phyloP scores from a whole-genome alignment of 441 rosid species.

The Adansonia madagascariensis region DNA sequence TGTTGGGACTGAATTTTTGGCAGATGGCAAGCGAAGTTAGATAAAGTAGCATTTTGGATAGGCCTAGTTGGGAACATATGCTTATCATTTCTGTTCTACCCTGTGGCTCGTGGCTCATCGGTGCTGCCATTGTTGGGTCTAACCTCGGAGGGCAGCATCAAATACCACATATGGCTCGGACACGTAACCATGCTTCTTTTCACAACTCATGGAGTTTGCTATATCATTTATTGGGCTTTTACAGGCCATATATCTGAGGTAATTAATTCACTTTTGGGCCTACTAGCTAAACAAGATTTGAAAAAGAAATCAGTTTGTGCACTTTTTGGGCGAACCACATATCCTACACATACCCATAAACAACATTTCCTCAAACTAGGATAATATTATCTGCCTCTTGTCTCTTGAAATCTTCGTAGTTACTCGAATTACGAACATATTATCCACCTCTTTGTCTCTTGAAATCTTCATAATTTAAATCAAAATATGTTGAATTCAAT shows the following conservation, averaged over 20 bases:
- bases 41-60: constrained; percentile 31
- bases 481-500: too few relatives aligned
- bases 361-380: not conserved
- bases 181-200: constrained; percentile 55
- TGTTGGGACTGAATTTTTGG: not conserved
- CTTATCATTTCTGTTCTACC: constrained; percentile 59
- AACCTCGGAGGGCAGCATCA: constrained; percentile 67
- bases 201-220: constrained; percentile 56
- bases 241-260: constrained; percentile 44
- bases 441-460: not conserved
- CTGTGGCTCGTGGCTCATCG: constrained; percentile 65
- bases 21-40: constrained; percentile 59
- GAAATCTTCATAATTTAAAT: too few relatives aligned
- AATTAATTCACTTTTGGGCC: not conserved
- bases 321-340: not conserved
- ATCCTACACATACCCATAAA: too few relatives aligned
- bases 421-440: too few relatives aligned
- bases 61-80: constrained; percentile 59
- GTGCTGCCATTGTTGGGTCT: constrained; percentile 58
- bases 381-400: too few relatives aligned
- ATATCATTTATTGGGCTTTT: constrained; percentile 42
- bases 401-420: too few relatives aligned
- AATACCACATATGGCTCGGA: constrained; percentile 72
- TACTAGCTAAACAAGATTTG: not conserved
- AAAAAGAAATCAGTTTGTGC: not conserved